Base-by-base conservation (phyloP, 2,329 filamentous ascomycete species). In the Diaporthe sp. region DNA sequence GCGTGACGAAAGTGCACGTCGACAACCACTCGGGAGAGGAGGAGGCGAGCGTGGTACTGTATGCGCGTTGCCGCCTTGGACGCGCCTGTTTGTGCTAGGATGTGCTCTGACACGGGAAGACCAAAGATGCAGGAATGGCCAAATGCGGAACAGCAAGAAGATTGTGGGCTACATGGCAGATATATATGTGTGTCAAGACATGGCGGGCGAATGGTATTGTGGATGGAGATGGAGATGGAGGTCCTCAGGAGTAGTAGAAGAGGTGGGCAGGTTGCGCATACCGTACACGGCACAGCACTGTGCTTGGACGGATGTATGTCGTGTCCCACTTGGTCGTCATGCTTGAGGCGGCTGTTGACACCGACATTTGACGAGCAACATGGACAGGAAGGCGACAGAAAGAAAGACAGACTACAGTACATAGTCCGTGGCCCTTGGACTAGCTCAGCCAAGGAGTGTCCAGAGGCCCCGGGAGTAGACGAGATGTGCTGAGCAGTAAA, bases 21-120 rank as follows among this genome's bases (percentile, higher is more conserved):
- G 49, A 51, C 57, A 71, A 49, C 74, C 74, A 74, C 65, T 67
- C 31, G 49, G 42, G 37, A 17, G 37, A 28, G n/a, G 68, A 71
- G 59, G 49, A 71, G 44, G 65, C 55, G 42, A 49, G 61, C 8
- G 65, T 68, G 31, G 46, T 53, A 51, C 70, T 9, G 37, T 39
- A 74, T 76, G 72, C 58, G 57, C 57, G 46, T 59, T 67, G 67
- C 75, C 75, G 75, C 75, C 31, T 58, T 39, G 49, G n/a, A 59
- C 71, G 57, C 58, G 57, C 25, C 58, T 55, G 19, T 22, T 72
- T 39, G 73, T 72, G 44, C 59, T 37, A 22, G 51, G 53, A 46
- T 49, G 31, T 31, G 44, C 44, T 37, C 37, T 59, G 55, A 28
- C 42, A n/a, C 42, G 55, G 65, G 15, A 70, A 58, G 65, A 57